These are phyloP conservation scores for Hypoxylon sp. DNA, from an alignment of 2,329 filamentous ascomycete species.

Conservation along the genomic window DNA sequence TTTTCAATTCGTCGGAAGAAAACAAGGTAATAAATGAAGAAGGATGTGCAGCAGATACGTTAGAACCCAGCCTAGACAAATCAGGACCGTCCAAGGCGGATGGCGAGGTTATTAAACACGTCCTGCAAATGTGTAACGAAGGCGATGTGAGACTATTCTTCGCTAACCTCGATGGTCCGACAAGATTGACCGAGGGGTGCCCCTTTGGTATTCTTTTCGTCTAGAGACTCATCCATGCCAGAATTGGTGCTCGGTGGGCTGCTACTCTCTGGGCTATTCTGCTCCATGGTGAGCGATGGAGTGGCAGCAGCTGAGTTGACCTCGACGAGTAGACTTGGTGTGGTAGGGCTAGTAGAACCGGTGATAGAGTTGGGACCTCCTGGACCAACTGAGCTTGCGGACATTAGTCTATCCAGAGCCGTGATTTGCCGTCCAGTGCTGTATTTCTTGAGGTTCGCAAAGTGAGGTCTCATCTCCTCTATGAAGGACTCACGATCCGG, in stretches of 20 bases:
- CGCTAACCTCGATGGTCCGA: slow-evolving; percentile 40
- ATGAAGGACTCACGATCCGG: slow-evolving; percentile 70
- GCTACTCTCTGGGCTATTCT: slow-evolving; percentile 78
- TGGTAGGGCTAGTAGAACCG: slow-evolving; percentile 52
- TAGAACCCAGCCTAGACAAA: not conserved
- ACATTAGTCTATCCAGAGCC: slow-evolving; percentile 72
- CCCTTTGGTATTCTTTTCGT: slow-evolving; percentile 44
- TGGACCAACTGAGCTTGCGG: slow-evolving; percentile 17
- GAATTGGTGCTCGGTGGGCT: slow-evolving; percentile 75
- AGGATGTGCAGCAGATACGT: slow-evolving; percentile 3
- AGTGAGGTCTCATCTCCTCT: slow-evolving; percentile 72
- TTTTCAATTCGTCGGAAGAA: slow-evolving; percentile 19
- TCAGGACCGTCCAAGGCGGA: not conserved
- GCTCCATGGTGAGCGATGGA: slow-evolving; percentile 76
- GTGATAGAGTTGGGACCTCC: slow-evolving; percentile 22
- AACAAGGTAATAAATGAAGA: slow-evolving; percentile 16
- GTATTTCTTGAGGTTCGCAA: slow-evolving; percentile 74
- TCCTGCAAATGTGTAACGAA: slow-evolving; percentile 10
- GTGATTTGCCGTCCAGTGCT: slow-evolving; percentile 77
- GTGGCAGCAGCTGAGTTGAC: slow-evolving; percentile 71
- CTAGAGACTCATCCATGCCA: slow-evolving; percentile 61
- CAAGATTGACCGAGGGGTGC: slow-evolving; percentile 33
- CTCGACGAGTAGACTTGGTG: slow-evolving; percentile 61
- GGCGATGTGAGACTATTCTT: slow-evolving; percentile 19
- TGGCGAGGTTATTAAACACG: slow-evolving; percentile 4